phyloP scores from a whole-genome alignment of 306 rosid species.

The Hylodesmum podocarpum region DNA sequence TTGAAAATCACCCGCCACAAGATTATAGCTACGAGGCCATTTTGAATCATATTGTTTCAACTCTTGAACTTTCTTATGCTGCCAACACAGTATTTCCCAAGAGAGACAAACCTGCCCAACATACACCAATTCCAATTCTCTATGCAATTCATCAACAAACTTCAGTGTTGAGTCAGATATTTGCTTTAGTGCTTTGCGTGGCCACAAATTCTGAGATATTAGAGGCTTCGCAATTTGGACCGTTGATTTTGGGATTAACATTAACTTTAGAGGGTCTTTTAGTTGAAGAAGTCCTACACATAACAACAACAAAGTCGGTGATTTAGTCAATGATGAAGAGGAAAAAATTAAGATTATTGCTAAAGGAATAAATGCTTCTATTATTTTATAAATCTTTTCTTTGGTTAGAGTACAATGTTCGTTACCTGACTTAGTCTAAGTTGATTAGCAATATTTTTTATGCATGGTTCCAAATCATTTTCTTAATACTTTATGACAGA shows the following conservation, averaged over 20 bases:
- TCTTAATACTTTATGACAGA: background rate
- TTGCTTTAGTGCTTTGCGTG: conserved; percentile 39
- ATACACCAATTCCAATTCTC: conserved; percentile 72
- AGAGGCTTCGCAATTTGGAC: conserved; percentile 21
- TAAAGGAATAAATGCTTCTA: background rate
- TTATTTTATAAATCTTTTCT: background rate
- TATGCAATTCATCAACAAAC: conserved; percentile 50
- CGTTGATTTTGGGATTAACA: conserved; percentile 30
- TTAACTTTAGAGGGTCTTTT: conserved; percentile 43
- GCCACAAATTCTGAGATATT: conserved; percentile 43
- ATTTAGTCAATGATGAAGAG: background rate
- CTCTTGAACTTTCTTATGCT: conserved; percentile 53
- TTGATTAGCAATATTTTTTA: background rate
- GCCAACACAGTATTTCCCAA: conserved; percentile 87
- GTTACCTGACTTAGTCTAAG: background rate
- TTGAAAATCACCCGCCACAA: conserved; percentile 67
- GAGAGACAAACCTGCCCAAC: conserved; percentile 83
- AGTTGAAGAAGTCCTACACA: conserved; percentile 66
- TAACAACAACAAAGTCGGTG: background rate
- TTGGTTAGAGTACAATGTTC: background rate
- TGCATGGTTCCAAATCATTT: conserved; percentile 13
- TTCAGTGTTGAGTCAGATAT: conserved; percentile 41
- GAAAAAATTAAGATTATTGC: background rate
- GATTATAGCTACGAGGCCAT: conserved; percentile 44
- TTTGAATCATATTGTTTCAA: conserved; percentile 40